Conservation (phyloP, 2,329 filamentous ascomycete species). For the Didymella pomorum region DNA sequence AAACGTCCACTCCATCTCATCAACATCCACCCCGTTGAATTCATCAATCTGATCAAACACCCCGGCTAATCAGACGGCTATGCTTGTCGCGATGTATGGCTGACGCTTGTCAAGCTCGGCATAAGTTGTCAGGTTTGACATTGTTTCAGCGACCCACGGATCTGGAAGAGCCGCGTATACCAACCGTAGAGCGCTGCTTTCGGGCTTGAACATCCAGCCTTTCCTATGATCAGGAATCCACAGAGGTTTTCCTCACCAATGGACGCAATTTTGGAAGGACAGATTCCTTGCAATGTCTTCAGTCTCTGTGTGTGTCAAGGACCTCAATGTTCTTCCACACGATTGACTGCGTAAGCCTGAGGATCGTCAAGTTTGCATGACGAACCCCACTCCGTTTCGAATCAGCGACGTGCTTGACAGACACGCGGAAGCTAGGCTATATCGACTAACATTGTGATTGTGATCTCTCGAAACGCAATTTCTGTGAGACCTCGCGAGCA, state of each 20-base stretch:
- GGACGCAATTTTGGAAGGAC: neutral
- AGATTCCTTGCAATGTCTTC: neutral
- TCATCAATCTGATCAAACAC: neutral
- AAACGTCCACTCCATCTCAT: neutral
- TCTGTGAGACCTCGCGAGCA: slow-evolving; percentile 4
- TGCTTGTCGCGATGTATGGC: slow-evolving; percentile 1
- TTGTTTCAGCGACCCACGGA: slow-evolving; percentile 12
- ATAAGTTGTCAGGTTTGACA: slow-evolving; percentile 17
- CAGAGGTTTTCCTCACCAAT: neutral
- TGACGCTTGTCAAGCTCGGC: neutral
- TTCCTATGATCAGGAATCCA: neutral
- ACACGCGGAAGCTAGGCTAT: neutral
- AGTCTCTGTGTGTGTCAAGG: neutral
- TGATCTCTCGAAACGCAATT: slow-evolving; percentile 1
- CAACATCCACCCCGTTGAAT: neutral
- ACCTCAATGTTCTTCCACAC: neutral
- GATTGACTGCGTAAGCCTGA: neutral
- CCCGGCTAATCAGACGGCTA: neutral
- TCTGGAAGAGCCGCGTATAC: slow-evolving; percentile 5
- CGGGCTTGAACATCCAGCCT: neutral
- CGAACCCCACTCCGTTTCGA: slow-evolving; percentile 11
- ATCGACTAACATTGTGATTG: neutral
- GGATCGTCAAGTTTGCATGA: neutral
- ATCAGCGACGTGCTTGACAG: slow-evolving; percentile 2
- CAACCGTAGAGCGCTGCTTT: neutral